phyloP scores from a whole-genome alignment of 306 rosid species.

The Rosa multiflora region DNA sequence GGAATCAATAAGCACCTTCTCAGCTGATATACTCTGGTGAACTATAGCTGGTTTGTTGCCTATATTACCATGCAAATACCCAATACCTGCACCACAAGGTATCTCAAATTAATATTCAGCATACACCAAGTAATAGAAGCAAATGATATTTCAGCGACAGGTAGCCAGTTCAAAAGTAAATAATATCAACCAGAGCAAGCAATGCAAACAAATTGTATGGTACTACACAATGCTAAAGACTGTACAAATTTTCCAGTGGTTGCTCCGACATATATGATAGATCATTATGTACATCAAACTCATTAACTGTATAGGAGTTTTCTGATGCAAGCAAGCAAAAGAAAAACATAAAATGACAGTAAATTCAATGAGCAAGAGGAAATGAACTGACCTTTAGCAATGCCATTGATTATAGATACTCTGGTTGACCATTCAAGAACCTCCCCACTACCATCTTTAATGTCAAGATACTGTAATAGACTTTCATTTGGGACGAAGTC shows the following conservation, averaged over 20 bases:
- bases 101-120: conserved; percentile 4
- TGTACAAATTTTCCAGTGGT: not conserved
- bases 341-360: not conserved
- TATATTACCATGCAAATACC: conserved; percentile 57
- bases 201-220: not conserved
- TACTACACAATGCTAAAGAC: not conserved
- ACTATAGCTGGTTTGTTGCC: conserved; percentile 45
- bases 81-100: conserved; percentile 54
- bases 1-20: conserved; percentile 62
- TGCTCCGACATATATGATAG: not conserved
- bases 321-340: not conserved
- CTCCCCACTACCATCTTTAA: conserved; percentile 32
- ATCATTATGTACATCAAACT: not conserved
- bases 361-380: not conserved
- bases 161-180: not conserved
- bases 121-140: not conserved
- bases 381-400: conserved; percentile 69
- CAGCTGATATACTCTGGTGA: conserved; percentile 82
- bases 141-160: not conserved
- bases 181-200: not conserved
- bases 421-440: conserved; percentile 80
- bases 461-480: conserved; percentile 62
- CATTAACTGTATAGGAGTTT: not conserved
- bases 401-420: conserved; percentile 67
- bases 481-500: conserved; percentile 63